Conservation (phyloP, 1,284 basidiomycete species). For the Ceratobasidium sp. region DNA sequence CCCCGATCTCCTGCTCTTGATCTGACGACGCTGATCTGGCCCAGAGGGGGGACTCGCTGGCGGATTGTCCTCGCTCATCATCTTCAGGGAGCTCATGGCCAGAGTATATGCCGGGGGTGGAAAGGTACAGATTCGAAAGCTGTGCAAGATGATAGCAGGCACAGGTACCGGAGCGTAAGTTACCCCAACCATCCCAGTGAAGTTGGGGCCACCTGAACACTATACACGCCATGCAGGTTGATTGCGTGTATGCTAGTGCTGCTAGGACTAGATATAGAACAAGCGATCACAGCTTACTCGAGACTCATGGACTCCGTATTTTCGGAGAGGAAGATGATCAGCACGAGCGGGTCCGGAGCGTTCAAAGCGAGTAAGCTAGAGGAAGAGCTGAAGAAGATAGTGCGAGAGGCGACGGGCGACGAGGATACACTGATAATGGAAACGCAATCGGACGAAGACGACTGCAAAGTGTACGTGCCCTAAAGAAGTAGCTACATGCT, state of each 20-base stretch:
- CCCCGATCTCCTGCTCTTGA: too few relatives aligned
- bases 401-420: background rate
- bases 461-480: constrained; percentile 3
- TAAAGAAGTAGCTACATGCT: background rate
- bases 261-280: background rate
- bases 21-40: too few relatives aligned
- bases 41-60: too few relatives aligned
- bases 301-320: background rate
- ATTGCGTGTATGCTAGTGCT: constrained; percentile 52
- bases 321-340: background rate
- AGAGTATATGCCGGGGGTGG: too few relatives aligned
- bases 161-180: too few relatives aligned
- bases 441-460: background rate
- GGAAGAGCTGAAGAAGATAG: background rate
- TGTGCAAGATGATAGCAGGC: too few relatives aligned
- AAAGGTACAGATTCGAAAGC: too few relatives aligned
- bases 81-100: too few relatives aligned
- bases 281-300: background rate
- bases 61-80: too few relatives aligned
- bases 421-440: background rate
- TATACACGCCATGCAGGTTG: constrained; percentile 48
- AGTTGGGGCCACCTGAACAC: too few relatives aligned
- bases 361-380: constrained; percentile 1
- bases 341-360: background rate
- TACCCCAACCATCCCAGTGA: too few relatives aligned